Evolutionary conservation across 2,329 filamentous ascomycete species (phyloP), one percentile per base, ranked within the genome.

Genomic region (Epichloe brachyelytri): DNA sequence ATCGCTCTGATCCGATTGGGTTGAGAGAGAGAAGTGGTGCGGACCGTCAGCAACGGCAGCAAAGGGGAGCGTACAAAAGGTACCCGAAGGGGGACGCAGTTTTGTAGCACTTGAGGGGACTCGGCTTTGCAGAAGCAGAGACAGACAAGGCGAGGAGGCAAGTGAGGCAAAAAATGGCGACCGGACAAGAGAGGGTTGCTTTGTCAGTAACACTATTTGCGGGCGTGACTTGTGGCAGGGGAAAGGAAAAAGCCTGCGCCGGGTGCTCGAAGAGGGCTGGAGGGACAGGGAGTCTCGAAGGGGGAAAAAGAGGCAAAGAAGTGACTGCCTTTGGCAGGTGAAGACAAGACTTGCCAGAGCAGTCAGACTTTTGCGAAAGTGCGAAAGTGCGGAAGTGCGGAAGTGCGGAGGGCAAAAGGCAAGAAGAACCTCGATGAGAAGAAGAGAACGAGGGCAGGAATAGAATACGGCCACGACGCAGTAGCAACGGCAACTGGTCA

Each of bases 161-260:
- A 41, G 38, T 7, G 47, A 49, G 47, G 46, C 36, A 46, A 39
- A 39, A 46, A 49, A 33, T 30, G 43, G 51, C 51, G 43, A 38
- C 47, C 48, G 37, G 36, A 45, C 41, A 46, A 46, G n/a, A 45
- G 30, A 41, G 19, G 26, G 43, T 30, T 30, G 34, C 46, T 46
- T 46, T 50, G 47, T 49, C 51, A 52, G 51, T 52, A 49, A 52
- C 37, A 46, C 43, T 43, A 50, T 46, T 41, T 50, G 7, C 20
- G 5, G 46, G 43, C 26, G 46, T 43, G 37, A 43, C 15, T 40
- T 46, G 19, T 49, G 46, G 30, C 46, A 49, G 43, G 12, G 20
- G 33, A 40, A 45, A 48, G 26, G 30, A 34, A 22, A 38, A 37
- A 33, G 20, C 34, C n/a, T 45, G 46, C 33, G 38, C 47, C 38